A percentile compares a stretch with the other conserved stretches of the same genome.
Evolutionary conservation across 2,329 filamentous ascomycete species (phyloP).

Genomic region (Plectosphaerella plurivora): DNA sequence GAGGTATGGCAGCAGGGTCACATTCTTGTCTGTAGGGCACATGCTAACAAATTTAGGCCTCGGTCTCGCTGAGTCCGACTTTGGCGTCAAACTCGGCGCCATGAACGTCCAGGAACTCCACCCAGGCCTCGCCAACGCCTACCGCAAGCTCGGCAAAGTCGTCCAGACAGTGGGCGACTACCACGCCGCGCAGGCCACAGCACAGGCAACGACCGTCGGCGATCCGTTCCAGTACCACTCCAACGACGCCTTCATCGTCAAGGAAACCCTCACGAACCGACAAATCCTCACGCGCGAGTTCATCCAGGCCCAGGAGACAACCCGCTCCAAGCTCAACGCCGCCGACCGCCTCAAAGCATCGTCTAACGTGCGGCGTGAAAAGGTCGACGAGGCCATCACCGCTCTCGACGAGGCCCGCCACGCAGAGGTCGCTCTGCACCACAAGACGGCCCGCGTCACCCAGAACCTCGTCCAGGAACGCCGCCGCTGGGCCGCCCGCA

Average conservation of each 20-base stretch:
- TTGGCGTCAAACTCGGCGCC: slow-evolving; percentile 81
- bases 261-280: slow-evolving; percentile 95
- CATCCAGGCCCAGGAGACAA: slow-evolving; percentile 81
- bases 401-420: slow-evolving; percentile 82
- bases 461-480: slow-evolving; percentile 84
- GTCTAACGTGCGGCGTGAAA: slow-evolving; percentile 84
- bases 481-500: slow-evolving; percentile 84
- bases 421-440: slow-evolving; percentile 74
- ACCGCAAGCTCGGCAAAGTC: slow-evolving; percentile 89
- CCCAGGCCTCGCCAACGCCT: slow-evolving; percentile 80
- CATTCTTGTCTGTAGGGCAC: background rate
- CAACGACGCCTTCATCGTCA: slow-evolving; percentile 93
- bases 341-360: slow-evolving; percentile 85
- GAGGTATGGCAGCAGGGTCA: slow-evolving; percentile 57
- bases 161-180: slow-evolving; percentile 93
- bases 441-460: slow-evolving; percentile 87
- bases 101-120: slow-evolving; percentile 92
- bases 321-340: slow-evolving; percentile 76
- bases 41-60: slow-evolving; percentile 56
- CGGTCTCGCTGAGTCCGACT: slow-evolving; percentile 86
- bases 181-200: slow-evolving; percentile 93
- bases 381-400: slow-evolving; percentile 95
- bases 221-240: slow-evolving; percentile 95
- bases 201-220: slow-evolving; percentile 89
- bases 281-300: slow-evolving; percentile 95